A percentile compares a stretch with the other conserved stretches of the same genome.
These are phyloP conservation scores for Lomentospora prolificans DNA, from an alignment of 2,329 filamentous ascomycete species.

Conservation along the genomic window DNA sequence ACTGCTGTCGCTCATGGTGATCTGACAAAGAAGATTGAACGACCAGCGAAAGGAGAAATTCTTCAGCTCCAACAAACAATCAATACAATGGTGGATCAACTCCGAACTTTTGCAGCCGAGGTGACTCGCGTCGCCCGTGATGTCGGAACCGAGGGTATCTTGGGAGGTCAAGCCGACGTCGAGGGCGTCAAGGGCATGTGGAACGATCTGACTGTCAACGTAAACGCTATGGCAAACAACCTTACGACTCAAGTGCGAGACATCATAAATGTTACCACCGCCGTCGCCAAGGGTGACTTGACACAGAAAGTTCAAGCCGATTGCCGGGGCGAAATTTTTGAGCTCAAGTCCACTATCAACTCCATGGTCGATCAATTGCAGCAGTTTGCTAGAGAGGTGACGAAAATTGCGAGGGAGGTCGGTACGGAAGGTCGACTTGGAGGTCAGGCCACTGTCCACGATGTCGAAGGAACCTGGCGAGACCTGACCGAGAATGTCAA, in stretches of 20 bases:
- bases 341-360: slow-evolving; percentile 97
- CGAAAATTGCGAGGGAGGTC: slow-evolving; percentile 91
- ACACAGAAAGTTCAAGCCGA: slow-evolving; percentile 95
- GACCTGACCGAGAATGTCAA: slow-evolving; percentile 95
- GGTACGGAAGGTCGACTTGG: slow-evolving; percentile 90
- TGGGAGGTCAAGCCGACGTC: slow-evolving; percentile 74
- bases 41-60: slow-evolving; percentile 72
- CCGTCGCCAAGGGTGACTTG: slow-evolving; percentile 73
- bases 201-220: slow-evolving; percentile 78
- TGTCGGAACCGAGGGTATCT: slow-evolving; percentile 74
- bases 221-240: slow-evolving; percentile 83
- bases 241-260: slow-evolving; percentile 85
- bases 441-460: slow-evolving; percentile 90
- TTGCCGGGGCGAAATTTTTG: slow-evolving; percentile 82
- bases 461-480: slow-evolving; percentile 95
- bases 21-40: slow-evolving; percentile 74
- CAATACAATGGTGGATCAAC: slow-evolving; percentile 82
- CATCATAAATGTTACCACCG: slow-evolving; percentile 74
- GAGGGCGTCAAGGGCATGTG: slow-evolving; percentile 81
- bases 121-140: slow-evolving; percentile 75
- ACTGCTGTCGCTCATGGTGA: slow-evolving; percentile 77
- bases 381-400: slow-evolving; percentile 94
- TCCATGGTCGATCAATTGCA: slow-evolving; percentile 98
- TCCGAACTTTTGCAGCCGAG: slow-evolving; percentile 74
- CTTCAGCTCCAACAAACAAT: slow-evolving; percentile 76